Base-by-base conservation (phyloP, 192 early-diverging fungal genomes). In the Mortierella claussenii region DNA sequence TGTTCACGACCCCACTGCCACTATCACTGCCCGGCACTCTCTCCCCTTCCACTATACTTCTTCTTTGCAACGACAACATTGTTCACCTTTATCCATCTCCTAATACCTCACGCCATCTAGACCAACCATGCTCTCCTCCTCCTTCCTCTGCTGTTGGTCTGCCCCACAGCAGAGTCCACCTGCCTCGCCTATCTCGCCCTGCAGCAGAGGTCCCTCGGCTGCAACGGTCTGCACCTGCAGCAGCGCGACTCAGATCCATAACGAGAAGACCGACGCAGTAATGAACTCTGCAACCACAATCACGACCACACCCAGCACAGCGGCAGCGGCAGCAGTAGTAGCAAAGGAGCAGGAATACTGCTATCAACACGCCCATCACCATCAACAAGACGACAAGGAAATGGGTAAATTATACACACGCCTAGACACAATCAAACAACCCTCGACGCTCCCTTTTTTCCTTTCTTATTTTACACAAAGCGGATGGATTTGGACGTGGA, bases 131-230 rank as follows among this genome's bases (percentile, higher is more conserved):
- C 3, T 32, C 24, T 64, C 11, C 36, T 11, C 24, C 34, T 36
- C n/a, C 51, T 51, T 21, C 4, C 42, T 18, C n/a, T 18, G 10
- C n/a, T 74, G 69, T 34, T 74, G 69, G 48, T 74, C 61, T 60
- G 21, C 61, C 12, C 23, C 69, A 15, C 62, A 62, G 23, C 68
- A 73, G 49, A 73, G 37, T 59, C 69, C 69, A 11, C 69, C 69
- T 23, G 9, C 61, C 15, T 74, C 69, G 1, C 69, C 69, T 18
- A 40, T 34, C 28, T 58, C 32, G 45, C 46, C 60, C 44, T 37
- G 54, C 45, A 67, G 37, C 26, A 33, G 53, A 20, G 21, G 27
- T 1, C 26, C 36, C 7, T 34, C 28, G 4, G n/a, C 61, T 26
- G 27, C 49, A 27, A 43, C 61, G 23, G 36, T 24, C 21, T 65